Conservation (phyloP, 1,139 yeast genomes). For the Candida smagusa region DNA sequence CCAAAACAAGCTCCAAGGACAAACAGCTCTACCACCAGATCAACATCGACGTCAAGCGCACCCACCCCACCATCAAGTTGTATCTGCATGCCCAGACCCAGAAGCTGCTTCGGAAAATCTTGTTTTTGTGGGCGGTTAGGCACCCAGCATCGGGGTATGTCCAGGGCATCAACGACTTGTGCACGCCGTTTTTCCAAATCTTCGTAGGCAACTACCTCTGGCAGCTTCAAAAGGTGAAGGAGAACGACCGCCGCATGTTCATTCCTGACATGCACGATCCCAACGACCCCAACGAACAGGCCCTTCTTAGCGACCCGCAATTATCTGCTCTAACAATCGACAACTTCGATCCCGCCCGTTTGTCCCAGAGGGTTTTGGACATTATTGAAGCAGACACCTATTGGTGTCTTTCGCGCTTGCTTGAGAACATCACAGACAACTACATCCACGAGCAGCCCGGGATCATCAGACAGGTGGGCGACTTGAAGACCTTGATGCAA, state of each 20-base stretch:
- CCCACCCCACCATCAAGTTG: constrained; percentile 79
- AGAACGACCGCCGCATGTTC: constrained; percentile 17
- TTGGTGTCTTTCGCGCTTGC: constrained; percentile 89
- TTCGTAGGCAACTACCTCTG: constrained; percentile 69
- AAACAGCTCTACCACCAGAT: constrained; percentile 93
- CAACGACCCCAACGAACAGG: constrained; percentile 26
- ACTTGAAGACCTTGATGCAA: constrained; percentile 69
- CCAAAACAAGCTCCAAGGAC: constrained; percentile 49
- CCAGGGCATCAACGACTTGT: constrained; percentile 96
- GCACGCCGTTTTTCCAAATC: constrained; percentile 90
- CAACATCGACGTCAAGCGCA: constrained; percentile 90
- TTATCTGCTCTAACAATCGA: constrained; percentile 26
- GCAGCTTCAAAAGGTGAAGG: constrained; percentile 34
- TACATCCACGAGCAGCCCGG: constrained; percentile 99
- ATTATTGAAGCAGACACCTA: constrained; percentile 88
- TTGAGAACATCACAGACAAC: constrained; percentile 94
- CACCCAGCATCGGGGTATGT: constrained; percentile 99
- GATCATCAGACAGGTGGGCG: constrained; percentile 83
- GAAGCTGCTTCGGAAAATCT: constrained; percentile 69
- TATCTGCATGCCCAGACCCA: constrained; percentile 74
- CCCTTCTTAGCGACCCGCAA: constrained; percentile 26
- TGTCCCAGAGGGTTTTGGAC: constrained; percentile 47
- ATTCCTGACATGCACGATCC: constrained; percentile 37
- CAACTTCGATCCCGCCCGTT: constrained; percentile 57
- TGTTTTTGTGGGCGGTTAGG: constrained; percentile 93